A percentile compares a stretch with the other conserved stretches of the same genome.
These are phyloP conservation scores for Melanomma pulvis-pyrius DNA, from an alignment of 495 filamentous ascomycete species.

Conservation along the genomic window DNA sequence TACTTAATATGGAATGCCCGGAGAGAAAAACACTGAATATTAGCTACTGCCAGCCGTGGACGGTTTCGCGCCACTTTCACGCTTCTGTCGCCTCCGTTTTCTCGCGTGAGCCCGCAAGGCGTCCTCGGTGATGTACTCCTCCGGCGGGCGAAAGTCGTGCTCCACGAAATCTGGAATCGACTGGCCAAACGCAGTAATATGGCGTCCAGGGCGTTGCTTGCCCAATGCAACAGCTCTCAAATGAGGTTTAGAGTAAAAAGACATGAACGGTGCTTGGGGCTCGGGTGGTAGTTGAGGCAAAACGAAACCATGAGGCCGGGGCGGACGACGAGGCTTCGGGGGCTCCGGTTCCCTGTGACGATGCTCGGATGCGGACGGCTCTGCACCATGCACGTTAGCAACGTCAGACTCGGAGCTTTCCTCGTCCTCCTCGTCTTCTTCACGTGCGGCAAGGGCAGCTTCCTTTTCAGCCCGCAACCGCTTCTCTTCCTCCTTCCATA, in stretches of 20 bases:
- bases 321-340: constrained; percentile 34
- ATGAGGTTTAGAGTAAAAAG: constrained; percentile 79
- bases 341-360: constrained; percentile 38
- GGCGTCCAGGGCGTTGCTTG: constrained; percentile 60
- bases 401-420: constrained; percentile 12
- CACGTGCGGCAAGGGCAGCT: constrained; percentile 48
- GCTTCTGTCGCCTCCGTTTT: constrained; percentile 52
- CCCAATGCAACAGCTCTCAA: constrained; percentile 74
- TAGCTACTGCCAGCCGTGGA: not conserved
- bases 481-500: constrained; percentile 91
- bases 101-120: constrained; percentile 66
- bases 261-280: constrained; percentile 71
- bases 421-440: constrained; percentile 44
- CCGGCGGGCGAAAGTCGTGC: constrained; percentile 73
- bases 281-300: constrained; percentile 31
- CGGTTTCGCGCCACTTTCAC: constrained; percentile 27
- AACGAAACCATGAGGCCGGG: constrained; percentile 27
- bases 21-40: not conserved
- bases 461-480: constrained; percentile 71
- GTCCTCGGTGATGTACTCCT: constrained; percentile 69
- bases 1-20: not conserved
- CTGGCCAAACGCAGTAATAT: constrained; percentile 71
- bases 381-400: constrained; percentile 1
- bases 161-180: constrained; percentile 73
- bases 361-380: constrained; percentile 7